phyloP scores from a whole-genome alignment of 2,329 filamentous ascomycete species.

The Colletotrichum abscissum region DNA sequence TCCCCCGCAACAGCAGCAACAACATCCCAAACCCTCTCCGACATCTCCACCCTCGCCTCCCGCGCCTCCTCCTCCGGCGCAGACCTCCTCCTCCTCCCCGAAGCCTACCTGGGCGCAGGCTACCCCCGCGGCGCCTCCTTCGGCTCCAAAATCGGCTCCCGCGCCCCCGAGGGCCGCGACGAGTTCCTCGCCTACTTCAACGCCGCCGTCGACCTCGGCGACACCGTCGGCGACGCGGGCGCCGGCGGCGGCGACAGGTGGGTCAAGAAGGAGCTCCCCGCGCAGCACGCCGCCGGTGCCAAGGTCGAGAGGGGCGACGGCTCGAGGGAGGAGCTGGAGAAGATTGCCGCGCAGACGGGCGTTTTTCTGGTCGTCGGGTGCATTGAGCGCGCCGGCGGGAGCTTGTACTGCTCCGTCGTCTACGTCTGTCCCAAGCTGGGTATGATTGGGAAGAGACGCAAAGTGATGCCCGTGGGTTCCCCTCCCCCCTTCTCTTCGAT shows the following conservation, averaged over 20 bases:
- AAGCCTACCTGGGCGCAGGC: conserved; percentile 86
- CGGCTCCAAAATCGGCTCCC: conserved; percentile 78
- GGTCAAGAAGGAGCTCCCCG: conserved; percentile 70
- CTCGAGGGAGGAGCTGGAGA: conserved; percentile 83
- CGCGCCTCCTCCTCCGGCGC: conserved; percentile 67
- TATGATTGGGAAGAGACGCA: conserved; percentile 84
- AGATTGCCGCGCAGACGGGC: conserved; percentile 79
- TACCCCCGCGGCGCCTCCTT: conserved; percentile 88
- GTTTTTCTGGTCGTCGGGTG: conserved; percentile 85
- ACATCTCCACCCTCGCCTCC: conserved; percentile 72
- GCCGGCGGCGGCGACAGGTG: conserved; percentile 79
- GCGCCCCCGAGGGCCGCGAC: conserved; percentile 77
- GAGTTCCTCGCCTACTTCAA: conserved; percentile 87
- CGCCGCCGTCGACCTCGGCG: conserved; percentile 83
- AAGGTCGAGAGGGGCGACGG: conserved; percentile 59
- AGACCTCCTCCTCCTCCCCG: conserved; percentile 86
- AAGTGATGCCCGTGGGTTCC: conserved; percentile 83
- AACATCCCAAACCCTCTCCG: conserved; percentile 70
- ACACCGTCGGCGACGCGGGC: conserved; percentile 68
- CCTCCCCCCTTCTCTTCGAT: background rate
- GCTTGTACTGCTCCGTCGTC: conserved; percentile 83
- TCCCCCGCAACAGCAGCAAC: conserved; percentile 64
- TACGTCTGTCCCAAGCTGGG: conserved; percentile 84
- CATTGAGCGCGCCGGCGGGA: conserved; percentile 84
- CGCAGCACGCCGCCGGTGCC: background rate